Conservation (phyloP, 768 basidiomycete species). For the Boletellus ananiceps region DNA sequence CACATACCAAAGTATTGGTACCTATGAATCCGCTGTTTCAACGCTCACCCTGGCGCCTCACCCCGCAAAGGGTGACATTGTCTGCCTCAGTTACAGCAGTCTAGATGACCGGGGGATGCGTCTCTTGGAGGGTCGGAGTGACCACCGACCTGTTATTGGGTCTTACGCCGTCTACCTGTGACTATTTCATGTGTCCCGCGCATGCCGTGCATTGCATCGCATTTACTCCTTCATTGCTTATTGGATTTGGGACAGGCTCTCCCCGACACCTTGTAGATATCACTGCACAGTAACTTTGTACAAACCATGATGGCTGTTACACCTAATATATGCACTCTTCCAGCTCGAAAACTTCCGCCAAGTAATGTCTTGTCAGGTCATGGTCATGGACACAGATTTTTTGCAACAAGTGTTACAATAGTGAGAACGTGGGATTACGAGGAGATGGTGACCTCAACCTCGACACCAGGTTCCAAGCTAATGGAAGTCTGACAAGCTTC, state of each 20-base stretch:
- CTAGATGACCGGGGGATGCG: conserved; percentile 75
- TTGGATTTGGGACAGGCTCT: conserved; percentile 2
- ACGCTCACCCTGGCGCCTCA: conserved; percentile 20
- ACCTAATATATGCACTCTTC: conserved; percentile 3
- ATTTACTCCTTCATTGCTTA: conserved; percentile 2
- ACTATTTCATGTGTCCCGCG: conserved; percentile 9
- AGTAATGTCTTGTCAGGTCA: neutral
- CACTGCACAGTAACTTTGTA: conserved; percentile 17
- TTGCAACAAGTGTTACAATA: neutral
- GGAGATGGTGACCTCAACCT: conserved; percentile 97
- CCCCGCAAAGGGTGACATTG: conserved; percentile 61
- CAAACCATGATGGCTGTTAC: conserved; percentile 4
- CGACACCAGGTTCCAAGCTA: conserved; percentile 97
- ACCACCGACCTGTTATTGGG: conserved; percentile 84
- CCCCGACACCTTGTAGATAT: conserved; percentile 16
- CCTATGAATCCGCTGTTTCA: conserved; percentile 22
- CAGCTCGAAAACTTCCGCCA: neutral
- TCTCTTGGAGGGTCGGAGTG: conserved; percentile 70
- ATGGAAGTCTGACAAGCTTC: conserved; percentile 74
- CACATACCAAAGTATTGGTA: conserved; percentile 26
- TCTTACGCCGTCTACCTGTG: conserved; percentile 67
- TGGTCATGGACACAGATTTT: conserved; percentile 2
- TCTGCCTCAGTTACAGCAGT: conserved; percentile 68
- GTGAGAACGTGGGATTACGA: conserved; percentile 36
- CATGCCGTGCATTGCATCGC: conserved; percentile 8